Base-by-base conservation (phyloP, 352 stramenopile genomes). In the Globisporangium polare region DNA sequence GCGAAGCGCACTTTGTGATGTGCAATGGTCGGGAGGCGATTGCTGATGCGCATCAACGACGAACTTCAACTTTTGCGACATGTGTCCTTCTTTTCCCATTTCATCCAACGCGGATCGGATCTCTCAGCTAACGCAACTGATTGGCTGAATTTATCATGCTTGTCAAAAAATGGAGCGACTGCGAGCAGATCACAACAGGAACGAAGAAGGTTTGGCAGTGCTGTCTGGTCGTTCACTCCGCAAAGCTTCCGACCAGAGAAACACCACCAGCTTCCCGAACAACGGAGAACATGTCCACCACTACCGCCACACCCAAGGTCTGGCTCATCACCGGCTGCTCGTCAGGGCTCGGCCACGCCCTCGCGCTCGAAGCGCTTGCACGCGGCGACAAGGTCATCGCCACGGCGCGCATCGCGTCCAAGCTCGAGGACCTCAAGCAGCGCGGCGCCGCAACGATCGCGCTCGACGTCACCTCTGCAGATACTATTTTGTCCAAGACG, bases 311-410 rank as follows among this genome's bases (percentile, higher is more conserved):
- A 29, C 22, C 58, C 20, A 82, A 82, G 62, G 72, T 86, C 37
- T 83, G 74, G 74, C 62, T 86, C 22, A 77, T 86, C 53, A 86
- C 74, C 9, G 76, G 72, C 18, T 80, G 74, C 50, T 86, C 76
- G 8, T 77, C 70, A 1, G 76, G 76, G 33, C 77, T 83, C 47
- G 74, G 74, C n/a, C 69, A 65, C 31, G 74, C 76, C 18, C 78
- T 83, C 27, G 72, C 78, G 0, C 46, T 83, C 22, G 71, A 68
- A 0, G 74, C 72, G 3, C 70, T 78, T n/a, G 70, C 69, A 33
- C 72, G 68, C 8, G 74, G 76, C 56, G 72, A 83, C 52, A 60
- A 53, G n/a, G 76, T 86, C 18, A 81, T 83, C 33, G 74, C 73
- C 15, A 85, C 76, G 22, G 74, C 74, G 51, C 72, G 76, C 31